Evolutionary conservation across 108 stramenopile species (phyloP), one percentile per base, ranked within the genome.

Genomic region (Schizochytrium sp.): DNA sequence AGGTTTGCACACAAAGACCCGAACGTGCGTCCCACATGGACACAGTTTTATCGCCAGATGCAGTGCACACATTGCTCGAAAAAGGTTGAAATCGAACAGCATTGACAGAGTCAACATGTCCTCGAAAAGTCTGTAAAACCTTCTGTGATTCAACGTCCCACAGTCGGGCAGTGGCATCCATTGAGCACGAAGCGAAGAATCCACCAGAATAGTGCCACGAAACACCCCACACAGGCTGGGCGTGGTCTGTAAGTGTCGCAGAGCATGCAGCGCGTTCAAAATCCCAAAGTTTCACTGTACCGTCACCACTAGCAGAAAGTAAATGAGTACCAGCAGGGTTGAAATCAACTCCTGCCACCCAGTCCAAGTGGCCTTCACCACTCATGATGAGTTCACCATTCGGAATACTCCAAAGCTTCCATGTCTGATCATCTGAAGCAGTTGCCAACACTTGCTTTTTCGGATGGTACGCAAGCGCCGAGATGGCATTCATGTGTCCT

Each of bases 231-330:
- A 94, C 94, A 45, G 94, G 91, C 87, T 94, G 94, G 2, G 94
- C 94, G 89, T 95, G 94, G 89, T 95, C 94, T 4, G 93, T 61
- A 57, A 94, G 91, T 7, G 94, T 94, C 40, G 64, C 76, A 17
- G 92, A 61, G 87, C 94, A 94, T 59, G 40, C 61, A 4, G 94
- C 94, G 61, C 89, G 13, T 38, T 69, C 88, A 50, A 95, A 94
- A 61, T 94, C 93, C 94, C 94, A 95, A n/a, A 95, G 73, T 83
- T 94, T 95, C 61, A 95, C 94, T 2, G 93, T 93, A 53, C 88
- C 88, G 89, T 95, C 94, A 15, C 94, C 94, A 12, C 92, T 72
- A 28, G 90, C 55, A 8, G 92, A 93, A 15, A 92, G 93, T 3
- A 95, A 89, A 89, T 93, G 93, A 17, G 93, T 94, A 46, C 94